Evolutionary conservation across 768 basidiomycete species (phyloP).

Genomic region (Auriscalpium orientale): DNA sequence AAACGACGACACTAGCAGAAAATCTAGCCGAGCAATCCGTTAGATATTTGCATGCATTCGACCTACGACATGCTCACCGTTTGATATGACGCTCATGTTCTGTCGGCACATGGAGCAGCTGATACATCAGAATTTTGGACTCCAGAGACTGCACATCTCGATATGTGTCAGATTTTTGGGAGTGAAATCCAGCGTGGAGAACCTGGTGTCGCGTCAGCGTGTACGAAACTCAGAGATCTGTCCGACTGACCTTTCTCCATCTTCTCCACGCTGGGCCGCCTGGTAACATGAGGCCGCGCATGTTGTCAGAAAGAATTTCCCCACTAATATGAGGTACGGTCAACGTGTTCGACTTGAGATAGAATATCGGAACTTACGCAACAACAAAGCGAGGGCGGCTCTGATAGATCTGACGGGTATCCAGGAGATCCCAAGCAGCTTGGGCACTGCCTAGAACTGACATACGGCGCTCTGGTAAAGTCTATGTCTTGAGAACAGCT

Average conservation of each 20-base stretch:
- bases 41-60: too few relatives aligned
- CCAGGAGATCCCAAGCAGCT: slow-evolving; percentile 39
- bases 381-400: slow-evolving; percentile 41
- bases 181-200: slow-evolving; percentile 37
- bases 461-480: neutral
- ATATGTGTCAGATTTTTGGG: slow-evolving; percentile 34
- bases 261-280: slow-evolving; percentile 38
- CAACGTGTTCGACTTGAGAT: neutral
- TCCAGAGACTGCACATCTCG: slow-evolving; percentile 40
- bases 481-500: neutral
- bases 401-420: slow-evolving; percentile 40
- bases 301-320: slow-evolving; percentile 40
- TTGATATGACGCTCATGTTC: slow-evolving; percentile 34
- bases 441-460: slow-evolving; percentile 39
- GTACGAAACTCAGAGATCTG: neutral
- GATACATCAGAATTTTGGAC: slow-evolving; percentile 35
- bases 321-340: slow-evolving; percentile 19
- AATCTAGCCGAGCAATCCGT: slow-evolving; percentile 21
- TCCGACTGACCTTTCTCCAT: slow-evolving; percentile 34
- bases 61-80: slow-evolving; percentile 19
- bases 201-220: slow-evolving; percentile 20
- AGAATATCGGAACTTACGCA: slow-evolving; percentile 20
- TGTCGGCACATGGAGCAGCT: slow-evolving; percentile 32
- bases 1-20: slow-evolving; percentile 38
- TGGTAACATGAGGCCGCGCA: slow-evolving; percentile 37